phyloP scores from a whole-genome alignment of 768 basidiomycete genomes.

The Fomitopsis serialis region DNA sequence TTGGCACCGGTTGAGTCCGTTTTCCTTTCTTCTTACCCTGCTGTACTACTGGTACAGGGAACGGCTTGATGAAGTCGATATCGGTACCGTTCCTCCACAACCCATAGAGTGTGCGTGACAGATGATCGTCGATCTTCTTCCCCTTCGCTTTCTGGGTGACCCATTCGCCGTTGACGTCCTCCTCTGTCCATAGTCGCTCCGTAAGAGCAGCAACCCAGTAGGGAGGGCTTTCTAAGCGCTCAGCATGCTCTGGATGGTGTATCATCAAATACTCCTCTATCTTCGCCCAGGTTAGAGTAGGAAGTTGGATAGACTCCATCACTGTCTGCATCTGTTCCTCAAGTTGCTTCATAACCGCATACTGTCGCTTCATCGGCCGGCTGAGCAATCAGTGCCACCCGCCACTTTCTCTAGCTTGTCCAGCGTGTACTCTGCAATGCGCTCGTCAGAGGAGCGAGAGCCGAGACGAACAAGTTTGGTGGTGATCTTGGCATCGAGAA shows the following conservation, averaged over 20 bases:
- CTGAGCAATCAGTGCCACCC: constrained; percentile 35
- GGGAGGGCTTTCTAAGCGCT: constrained; percentile 38
- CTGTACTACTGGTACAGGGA: neutral
- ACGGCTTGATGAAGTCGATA: constrained; percentile 35
- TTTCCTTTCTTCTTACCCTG: neutral
- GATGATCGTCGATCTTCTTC: constrained; percentile 12
- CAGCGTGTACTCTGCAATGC: constrained; percentile 55
- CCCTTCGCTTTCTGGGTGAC: constrained; percentile 7
- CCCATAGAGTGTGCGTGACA: constrained; percentile 31
- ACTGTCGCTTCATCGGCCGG: constrained; percentile 27
- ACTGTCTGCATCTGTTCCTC: constrained; percentile 42
- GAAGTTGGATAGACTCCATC: constrained; percentile 30
- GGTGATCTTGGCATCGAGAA: constrained; percentile 63
- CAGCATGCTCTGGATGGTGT: constrained; percentile 44
- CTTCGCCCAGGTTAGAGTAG: constrained; percentile 29
- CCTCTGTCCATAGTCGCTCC: neutral
- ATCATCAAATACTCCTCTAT: constrained; percentile 37
- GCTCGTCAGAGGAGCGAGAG: constrained; percentile 54
- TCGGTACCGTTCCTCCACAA: constrained; percentile 49
- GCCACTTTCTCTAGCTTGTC: constrained; percentile 48
- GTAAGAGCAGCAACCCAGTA: constrained; percentile 34
- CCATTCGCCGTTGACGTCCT: constrained; percentile 10
- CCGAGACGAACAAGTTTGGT: constrained; percentile 63
- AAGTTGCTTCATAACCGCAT: constrained; percentile 33
- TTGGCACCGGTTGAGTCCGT: neutral